phyloP scores from a whole-genome alignment of 768 basidiomycete genomes.

The Gautieria morchelliformis region DNA sequence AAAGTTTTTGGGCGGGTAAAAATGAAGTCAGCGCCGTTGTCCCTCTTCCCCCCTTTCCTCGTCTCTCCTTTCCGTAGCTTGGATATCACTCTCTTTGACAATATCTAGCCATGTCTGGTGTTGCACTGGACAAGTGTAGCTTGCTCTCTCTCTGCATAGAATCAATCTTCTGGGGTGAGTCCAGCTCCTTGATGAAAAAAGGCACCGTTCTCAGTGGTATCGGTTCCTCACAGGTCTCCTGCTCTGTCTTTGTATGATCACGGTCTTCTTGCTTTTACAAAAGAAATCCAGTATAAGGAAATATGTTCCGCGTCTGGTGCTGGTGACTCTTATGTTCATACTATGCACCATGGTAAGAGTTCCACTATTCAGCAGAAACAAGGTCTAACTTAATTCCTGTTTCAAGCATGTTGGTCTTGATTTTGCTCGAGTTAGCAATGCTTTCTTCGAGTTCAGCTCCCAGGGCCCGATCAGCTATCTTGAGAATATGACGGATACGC shows the following conservation, averaged over 20 bases:
- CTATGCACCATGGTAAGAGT: slow-evolving; percentile 1
- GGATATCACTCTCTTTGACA: not conserved
- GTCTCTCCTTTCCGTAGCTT: not conserved
- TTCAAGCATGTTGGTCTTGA: slow-evolving; percentile 1
- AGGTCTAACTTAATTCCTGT: not conserved
- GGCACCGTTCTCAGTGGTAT: not conserved
- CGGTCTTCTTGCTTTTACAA: slow-evolving; percentile 6
- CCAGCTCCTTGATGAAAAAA: not conserved
- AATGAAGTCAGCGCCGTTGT: not conserved
- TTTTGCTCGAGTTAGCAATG: not conserved
- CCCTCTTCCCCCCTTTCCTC: not conserved
- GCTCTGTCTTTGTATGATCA: slow-evolving; percentile 1
- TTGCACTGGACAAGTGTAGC: slow-evolving; percentile 4
- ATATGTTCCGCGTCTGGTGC: not conserved
- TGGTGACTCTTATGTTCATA: not conserved
- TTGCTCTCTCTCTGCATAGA: slow-evolving; percentile 3
- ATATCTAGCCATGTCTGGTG: not conserved
- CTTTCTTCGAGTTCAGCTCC: not conserved
- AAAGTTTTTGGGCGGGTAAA: not conserved
- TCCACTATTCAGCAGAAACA: not conserved
- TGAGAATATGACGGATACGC: not conserved
- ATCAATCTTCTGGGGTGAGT: slow-evolving; percentile 5
- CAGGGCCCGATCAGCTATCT: not conserved
- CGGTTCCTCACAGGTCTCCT: not conserved
- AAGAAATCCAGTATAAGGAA: not conserved